These are phyloP conservation scores for Candida piceae DNA, from an alignment of 805 yeast species.

Conservation along the genomic window DNA sequence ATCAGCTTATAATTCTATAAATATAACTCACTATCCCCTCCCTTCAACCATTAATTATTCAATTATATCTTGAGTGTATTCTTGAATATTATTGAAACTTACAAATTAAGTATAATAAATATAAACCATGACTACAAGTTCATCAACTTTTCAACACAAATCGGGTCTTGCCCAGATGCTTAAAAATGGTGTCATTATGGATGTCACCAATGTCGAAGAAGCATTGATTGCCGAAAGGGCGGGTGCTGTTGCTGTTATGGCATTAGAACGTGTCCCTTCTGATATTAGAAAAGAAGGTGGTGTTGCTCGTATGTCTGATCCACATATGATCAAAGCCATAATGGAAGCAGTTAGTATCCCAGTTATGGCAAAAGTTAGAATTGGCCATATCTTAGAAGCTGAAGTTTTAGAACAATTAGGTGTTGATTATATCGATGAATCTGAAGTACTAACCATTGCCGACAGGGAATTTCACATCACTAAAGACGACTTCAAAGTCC, in stretches of 20 bases:
- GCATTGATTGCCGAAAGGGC: conserved; percentile 76
- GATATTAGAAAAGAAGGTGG: conserved; percentile 79
- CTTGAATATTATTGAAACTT: not conserved
- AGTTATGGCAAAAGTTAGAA: conserved; percentile 83
- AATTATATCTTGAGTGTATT: too few relatives aligned
- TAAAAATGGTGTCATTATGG: conserved; percentile 73
- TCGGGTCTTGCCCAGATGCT: conserved; percentile 84
- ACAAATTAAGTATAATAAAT: too few relatives aligned
- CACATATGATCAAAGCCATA: conserved; percentile 68
- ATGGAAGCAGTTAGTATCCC: conserved; percentile 68
- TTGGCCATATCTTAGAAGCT: conserved; percentile 81
- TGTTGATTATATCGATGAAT: conserved; percentile 78
- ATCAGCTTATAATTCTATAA: too few relatives aligned
- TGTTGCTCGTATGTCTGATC: conserved; percentile 84
- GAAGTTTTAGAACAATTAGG: conserved; percentile 67
- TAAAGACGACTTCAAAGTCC: conserved; percentile 58
- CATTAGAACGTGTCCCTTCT: conserved; percentile 78
- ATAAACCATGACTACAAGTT: conserved; percentile 1
- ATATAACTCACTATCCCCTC: too few relatives aligned
- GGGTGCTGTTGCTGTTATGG: conserved; percentile 90
- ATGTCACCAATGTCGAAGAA: conserved; percentile 75
- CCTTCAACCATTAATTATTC: too few relatives aligned
- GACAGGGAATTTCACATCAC: conserved; percentile 62
- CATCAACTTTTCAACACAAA: conserved; percentile 45
- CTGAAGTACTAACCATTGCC: conserved; percentile 81